Evolutionary conservation across 2,329 filamentous ascomycete species (phyloP).

Genomic region (Penicillium sp.): DNA sequence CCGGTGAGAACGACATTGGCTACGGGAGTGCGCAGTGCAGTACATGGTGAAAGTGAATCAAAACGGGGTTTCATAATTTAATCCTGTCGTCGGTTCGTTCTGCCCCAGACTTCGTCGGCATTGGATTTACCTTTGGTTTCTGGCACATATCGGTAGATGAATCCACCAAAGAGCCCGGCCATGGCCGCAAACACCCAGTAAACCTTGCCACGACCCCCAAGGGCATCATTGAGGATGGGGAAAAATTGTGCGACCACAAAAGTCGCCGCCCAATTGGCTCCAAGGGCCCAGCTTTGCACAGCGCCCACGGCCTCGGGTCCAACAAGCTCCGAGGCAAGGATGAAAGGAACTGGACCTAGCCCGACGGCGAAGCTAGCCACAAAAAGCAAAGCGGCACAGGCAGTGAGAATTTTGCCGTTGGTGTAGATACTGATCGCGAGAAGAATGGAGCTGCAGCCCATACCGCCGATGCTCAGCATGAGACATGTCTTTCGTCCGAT

Average conservation of each 20-base stretch:
- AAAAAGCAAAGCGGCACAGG: constrained; percentile 78
- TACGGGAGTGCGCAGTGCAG: not conserved
- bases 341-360: constrained; percentile 91
- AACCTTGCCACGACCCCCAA: constrained; percentile 79
- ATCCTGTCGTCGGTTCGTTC: constrained; percentile 45
- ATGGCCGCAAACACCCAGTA: constrained; percentile 89
- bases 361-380: constrained; percentile 89
- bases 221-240: constrained; percentile 75
- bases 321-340: constrained; percentile 88
- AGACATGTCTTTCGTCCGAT: constrained; percentile 86
- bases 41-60: too few species aligned
- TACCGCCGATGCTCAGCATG: constrained; percentile 78
- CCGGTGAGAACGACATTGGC: not conserved
- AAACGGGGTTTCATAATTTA: constrained; percentile 16
- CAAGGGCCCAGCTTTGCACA: constrained; percentile 84
- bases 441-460: constrained; percentile 75
- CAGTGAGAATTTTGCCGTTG: constrained; percentile 73
- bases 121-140: constrained; percentile 86
- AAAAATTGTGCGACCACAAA: constrained; percentile 96
- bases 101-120: constrained; percentile 88
- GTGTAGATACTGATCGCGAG: constrained; percentile 80
- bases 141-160: constrained; percentile 74
- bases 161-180: constrained; percentile 68
- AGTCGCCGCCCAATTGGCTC: constrained; percentile 85
- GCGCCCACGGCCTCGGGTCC: constrained; percentile 88